phyloP scores from a whole-genome alignment of 2,329 filamentous ascomycete species.

The Monosporascus sp. region DNA sequence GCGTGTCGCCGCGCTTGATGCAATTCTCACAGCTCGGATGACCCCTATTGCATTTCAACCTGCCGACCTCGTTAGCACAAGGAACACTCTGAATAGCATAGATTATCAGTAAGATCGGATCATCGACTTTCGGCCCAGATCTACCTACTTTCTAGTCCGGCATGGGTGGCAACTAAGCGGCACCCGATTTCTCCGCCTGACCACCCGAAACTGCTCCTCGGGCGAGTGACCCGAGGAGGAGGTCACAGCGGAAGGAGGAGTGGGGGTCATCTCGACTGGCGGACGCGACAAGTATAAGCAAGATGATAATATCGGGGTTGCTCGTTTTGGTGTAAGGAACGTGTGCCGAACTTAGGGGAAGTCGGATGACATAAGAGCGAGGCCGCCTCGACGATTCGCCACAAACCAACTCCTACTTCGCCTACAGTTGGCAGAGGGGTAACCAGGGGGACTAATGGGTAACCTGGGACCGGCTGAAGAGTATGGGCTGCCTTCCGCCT shows the following conservation, averaged over 20 bases:
- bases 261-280: slow-evolving; percentile 59
- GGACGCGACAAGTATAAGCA: slow-evolving; percentile 2
- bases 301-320: slow-evolving; percentile 4
- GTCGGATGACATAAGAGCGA: slow-evolving; percentile 13
- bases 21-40: slow-evolving; percentile 87
- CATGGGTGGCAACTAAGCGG: slow-evolving; percentile 90
- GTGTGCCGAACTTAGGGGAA: slow-evolving; percentile 17
- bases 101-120: slow-evolving; percentile 8
- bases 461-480: slow-evolving; percentile 7
- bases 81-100: slow-evolving; percentile 10
- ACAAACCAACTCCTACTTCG: slow-evolving; percentile 4
- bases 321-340: slow-evolving; percentile 11
- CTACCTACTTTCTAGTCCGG: slow-evolving; percentile 76
- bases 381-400: slow-evolving; percentile 11
- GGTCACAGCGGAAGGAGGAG: slow-evolving; percentile 71
- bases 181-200: slow-evolving; percentile 86
- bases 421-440: slow-evolving; percentile 1
- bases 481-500: slow-evolving; percentile 1
- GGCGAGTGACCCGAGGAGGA: slow-evolving; percentile 75
- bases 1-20: slow-evolving; percentile 75
- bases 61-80: slow-evolving; percentile 28
- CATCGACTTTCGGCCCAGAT: slow-evolving; percentile 5
- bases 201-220: slow-evolving; percentile 79
- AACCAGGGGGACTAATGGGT: slow-evolving; percentile 10
- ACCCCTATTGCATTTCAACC: slow-evolving; percentile 79